Evolutionary conservation across 1,139 yeast genomes (phyloP), one percentile per base, ranked within the genome.

Genomic region (Saccharomyces hybrid): DNA sequence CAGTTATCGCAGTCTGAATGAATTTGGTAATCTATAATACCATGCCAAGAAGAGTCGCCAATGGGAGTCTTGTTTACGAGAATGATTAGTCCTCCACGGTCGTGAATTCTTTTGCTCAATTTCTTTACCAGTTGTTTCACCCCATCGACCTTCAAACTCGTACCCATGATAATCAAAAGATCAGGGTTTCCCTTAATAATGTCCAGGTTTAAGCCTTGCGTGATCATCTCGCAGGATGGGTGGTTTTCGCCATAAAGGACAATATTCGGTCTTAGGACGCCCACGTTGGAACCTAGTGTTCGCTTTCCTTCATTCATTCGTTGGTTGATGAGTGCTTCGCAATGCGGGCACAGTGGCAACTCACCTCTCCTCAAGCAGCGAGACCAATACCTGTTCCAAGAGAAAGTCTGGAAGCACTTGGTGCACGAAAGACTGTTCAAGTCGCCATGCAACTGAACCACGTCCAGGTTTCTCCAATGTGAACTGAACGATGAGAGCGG

Each of bases 371-470:
- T 59, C 14, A 73, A 52, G 73, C 73, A 41, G 70, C 77, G 69
- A 50, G 78, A 77, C 64, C 75, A 75, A 31, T 77, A 78, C 16
- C 75, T 70, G 34, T 76, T 78, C 97, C 98, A 91, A 38, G 76
- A 76, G 61, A 75, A 82, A 28, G 72, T 73, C 47, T 75, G 66
- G 57, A 77, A 78, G 68, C 98, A 93, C 51, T 76, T 76, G 11
- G 89, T 84, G 67, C 97, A 89, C 26, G 84, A 74, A 54, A 93
- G 74, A 54, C 79, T 78, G 65, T 88, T 88, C 53, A 93, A 75
- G 69, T 89, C 91, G 1, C 99, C 99, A 66, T 93, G 99, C 46
- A 93, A 74, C 69, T 89, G 97, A 9, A 91, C 84, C 16, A 88
- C 96, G 61, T 89, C 91, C 54, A 82, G 71, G 44, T 74, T 75